Evolutionary conservation across 192 early-diverging fungal genomes (phyloP), one percentile per base, ranked within the genome.

Genomic region (Martensiomyces pterosporus): DNA sequence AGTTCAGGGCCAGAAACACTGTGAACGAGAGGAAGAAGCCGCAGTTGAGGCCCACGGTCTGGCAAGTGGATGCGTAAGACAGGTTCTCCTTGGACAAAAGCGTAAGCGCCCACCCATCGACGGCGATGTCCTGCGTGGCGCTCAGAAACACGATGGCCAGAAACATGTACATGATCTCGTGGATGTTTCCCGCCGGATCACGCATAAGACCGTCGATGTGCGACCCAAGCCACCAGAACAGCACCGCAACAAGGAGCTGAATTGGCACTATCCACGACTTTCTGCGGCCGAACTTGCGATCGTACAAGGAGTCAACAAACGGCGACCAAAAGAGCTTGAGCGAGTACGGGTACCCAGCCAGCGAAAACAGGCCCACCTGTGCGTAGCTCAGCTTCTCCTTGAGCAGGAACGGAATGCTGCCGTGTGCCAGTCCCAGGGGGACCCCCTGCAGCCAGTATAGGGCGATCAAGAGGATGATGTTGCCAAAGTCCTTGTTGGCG

Each of bases 211-310:
- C 59, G 48, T 98, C 91, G 29, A 98, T 87, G 16, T 82, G 64
- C 16, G 66, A 61, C 24, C 91, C 87, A 34, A 98, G 82, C 67
- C 82, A 84, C 47, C 88, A 63, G 49, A 96, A 87, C 54, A 87
- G 53, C 1, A 86, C 12, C 7, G 89, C 94, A 8, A 87, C 85
- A 24, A 92, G 58, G 6, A 91, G 72, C 66, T 99, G 96, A 51
- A 99, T 97, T 16, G 96, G 96, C n/a, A 96, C 82, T 35, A 99
- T 97, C 96, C 96, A 99, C 39, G 86, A 88, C 67, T 99, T 99
- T 60, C 96, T 70, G 12, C 94, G 80, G 15, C 96, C 96, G 49
- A 99, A 57, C 24, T 65, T 70, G 39, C 84, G 83, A 46, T 79
- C 81, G 52, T 87, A 99, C 44, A 89, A 57, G 3, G 92, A 86